phyloP scores from a whole-genome alignment of 2,329 filamentous ascomycete species.

The Fusarium anguioides region DNA sequence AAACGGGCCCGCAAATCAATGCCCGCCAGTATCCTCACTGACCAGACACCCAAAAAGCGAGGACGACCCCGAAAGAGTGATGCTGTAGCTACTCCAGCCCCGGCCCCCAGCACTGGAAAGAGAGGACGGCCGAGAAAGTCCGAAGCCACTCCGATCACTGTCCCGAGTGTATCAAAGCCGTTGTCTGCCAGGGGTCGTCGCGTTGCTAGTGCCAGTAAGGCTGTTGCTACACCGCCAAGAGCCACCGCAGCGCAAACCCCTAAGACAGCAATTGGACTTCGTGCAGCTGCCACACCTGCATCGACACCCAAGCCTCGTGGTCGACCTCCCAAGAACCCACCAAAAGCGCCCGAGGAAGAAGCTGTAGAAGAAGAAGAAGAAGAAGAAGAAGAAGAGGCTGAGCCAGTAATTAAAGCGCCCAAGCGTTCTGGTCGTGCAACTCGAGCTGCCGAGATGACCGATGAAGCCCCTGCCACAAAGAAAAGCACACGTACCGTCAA shows the following conservation, averaged over 20 bases:
- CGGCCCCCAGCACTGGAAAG: conserved; percentile 25
- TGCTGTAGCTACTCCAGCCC: conserved; percentile 26
- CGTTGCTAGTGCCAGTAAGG: conserved; percentile 27
- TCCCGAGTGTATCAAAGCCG: conserved; percentile 18
- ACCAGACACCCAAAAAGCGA: conserved; percentile 39
- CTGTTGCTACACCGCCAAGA: conserved; percentile 12
- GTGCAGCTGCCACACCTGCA: conserved; percentile 11
- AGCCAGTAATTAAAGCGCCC: conserved; percentile 1
- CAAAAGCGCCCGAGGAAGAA: conserved; percentile 7
- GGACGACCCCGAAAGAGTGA: conserved; percentile 43
- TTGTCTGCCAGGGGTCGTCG: conserved; percentile 22
- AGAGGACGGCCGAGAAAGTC: conserved; percentile 42
- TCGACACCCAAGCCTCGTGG: conserved; percentile 41
- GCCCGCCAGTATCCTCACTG: conserved; percentile 26
- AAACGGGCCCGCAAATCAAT: conserved; percentile 40
- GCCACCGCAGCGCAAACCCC: conserved; percentile 7
- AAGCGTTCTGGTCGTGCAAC: conserved; percentile 3
- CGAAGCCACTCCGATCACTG: conserved; percentile 12
- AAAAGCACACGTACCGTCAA: conserved; percentile 20
- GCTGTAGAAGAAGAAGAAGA: not conserved
- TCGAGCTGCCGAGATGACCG: not conserved
- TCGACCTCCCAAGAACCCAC: conserved; percentile 36
- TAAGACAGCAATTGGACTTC: conserved; percentile 22
- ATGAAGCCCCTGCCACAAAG: conserved; percentile 3
- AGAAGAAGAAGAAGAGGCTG: not conserved